Base-by-base conservation (phyloP, 441 rosid genomes). In the Lepidium campestre region DNA sequence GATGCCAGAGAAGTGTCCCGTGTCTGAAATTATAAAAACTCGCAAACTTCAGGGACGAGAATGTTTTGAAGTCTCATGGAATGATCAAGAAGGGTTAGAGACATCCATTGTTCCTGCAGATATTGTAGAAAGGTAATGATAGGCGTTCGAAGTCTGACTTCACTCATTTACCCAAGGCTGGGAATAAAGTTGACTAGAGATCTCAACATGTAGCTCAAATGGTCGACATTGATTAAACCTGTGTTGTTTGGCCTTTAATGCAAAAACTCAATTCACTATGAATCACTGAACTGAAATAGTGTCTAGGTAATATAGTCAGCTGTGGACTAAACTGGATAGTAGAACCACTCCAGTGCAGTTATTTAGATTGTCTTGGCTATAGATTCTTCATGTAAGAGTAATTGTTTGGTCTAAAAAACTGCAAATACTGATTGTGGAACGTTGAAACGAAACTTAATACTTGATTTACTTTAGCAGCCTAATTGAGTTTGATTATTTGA, bases 31-130 rank as follows among this genome's bases (percentile, higher is more conserved):
- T 55, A 70, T 94, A 31, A 93, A 87, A 76, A 77, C 41, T 14
- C 79, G 92, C 58, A 89, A 81, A 85, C 77, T 81, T 60, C 86
- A 75, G 44, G 90, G 96, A 68, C 81, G 65, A 67, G 94, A 89
- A 56, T 84, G 89, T 77, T 89, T 82, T 70, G 96, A 87, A 86
- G 91, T 94, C 48, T 62, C 68, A 23, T 91, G 96, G 97, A 85
- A 81, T 73, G 83, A 79, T 46, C 47, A 79, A 4, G 81, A 82
- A 25, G 91, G 96, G 50, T 81, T 82, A 69, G 73, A 79, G 72
- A 79, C 85, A 29, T 85, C 93, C 27, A 73, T 83, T 66, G 89
- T 91, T 69, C 86, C 93, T 58, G 87, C 91, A 39, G 90, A 87
- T 82, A 93, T 89, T 46, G 47, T 91, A 40, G 82, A 82, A 67